phyloP scores from a whole-genome alignment of 192 early-diverging fungal genomes.

The Neocallimastix lanati region DNA sequence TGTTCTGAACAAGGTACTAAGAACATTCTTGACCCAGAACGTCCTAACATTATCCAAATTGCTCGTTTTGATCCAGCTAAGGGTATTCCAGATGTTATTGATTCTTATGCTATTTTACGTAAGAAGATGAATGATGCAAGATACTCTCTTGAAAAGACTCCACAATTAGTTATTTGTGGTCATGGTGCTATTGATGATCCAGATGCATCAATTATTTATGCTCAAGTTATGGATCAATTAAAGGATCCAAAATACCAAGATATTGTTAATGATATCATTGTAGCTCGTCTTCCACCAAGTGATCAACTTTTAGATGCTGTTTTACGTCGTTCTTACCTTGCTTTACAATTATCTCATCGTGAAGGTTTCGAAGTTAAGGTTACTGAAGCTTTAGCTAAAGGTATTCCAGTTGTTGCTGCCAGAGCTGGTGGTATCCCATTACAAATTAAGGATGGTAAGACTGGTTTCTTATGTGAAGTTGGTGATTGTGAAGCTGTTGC shows the following conservation, averaged over 20 bases:
- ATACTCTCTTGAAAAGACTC: constrained; percentile 33
- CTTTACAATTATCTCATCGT: constrained; percentile 56
- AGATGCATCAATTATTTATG: constrained; percentile 52
- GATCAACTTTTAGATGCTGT: constrained; percentile 63
- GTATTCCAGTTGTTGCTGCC: constrained; percentile 47
- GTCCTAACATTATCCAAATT: constrained; percentile 67
- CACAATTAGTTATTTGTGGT: constrained; percentile 57
- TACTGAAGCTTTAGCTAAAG: constrained; percentile 52
- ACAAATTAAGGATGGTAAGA: constrained; percentile 48
- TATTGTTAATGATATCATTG: constrained; percentile 33
- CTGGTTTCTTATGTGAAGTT: constrained; percentile 47
- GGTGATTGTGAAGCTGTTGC: constrained; percentile 21
- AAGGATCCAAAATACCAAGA: constrained; percentile 20
- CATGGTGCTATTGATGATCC: constrained; percentile 72
- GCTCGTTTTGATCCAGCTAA: constrained; percentile 71
- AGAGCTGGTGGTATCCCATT: constrained; percentile 58
- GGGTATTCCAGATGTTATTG: constrained; percentile 26
- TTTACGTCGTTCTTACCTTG: constrained; percentile 48
- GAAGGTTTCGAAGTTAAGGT: constrained; percentile 79
- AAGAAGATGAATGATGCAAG: constrained; percentile 18
- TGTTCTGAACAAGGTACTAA: constrained; percentile 33
- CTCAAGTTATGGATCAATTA: constrained; percentile 28
- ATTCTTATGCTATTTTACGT: constrained; percentile 48
- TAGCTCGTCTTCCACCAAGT: constrained; percentile 47
- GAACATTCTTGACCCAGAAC: constrained; percentile 1